Evolutionary conservation across 371 early-diverging fungal genomes (phyloP).

Genomic region (Dichotomocladium elegans): DNA sequence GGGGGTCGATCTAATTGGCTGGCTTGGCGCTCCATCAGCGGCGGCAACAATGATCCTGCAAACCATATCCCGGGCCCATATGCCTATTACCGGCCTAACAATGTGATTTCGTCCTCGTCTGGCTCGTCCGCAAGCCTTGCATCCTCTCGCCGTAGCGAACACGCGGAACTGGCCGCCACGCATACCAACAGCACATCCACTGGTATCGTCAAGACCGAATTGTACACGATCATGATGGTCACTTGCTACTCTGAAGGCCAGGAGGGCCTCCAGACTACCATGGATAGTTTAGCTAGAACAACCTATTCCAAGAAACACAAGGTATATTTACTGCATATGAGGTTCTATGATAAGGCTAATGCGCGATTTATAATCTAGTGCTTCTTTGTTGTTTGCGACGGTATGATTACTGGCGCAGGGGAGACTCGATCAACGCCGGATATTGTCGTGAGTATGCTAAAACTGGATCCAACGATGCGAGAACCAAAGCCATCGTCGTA

Average conservation of each 20-base stretch:
- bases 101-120: neutral
- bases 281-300: conserved; percentile 79
- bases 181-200: no score
- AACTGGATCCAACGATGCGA: conserved; percentile 53
- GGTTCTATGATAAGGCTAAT: no score
- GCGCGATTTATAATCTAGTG: conserved; percentile 12
- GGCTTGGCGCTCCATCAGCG: conserved; percentile 48
- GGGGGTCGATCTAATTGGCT: conserved; percentile 48
- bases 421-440: conserved; percentile 64
- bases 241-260: conserved; percentile 81
- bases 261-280: conserved; percentile 71
- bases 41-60: conserved; percentile 42
- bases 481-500: conserved; percentile 68
- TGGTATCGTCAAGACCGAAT: conserved; percentile 39
- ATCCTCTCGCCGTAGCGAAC: conserved; percentile 22
- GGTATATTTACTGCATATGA: no score
- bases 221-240: conserved; percentile 56
- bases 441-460: conserved; percentile 69
- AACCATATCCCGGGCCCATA: conserved; percentile 45
- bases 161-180: no score
- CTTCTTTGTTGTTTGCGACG: conserved; percentile 46
- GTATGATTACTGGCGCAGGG: conserved; percentile 48
- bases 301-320: conserved; percentile 54
- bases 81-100: conserved; percentile 22
- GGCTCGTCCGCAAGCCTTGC: conserved; percentile 8